Evolutionary conservation across 164 flowering plant species (phyloP).

Genomic region (Annona squamosa): DNA sequence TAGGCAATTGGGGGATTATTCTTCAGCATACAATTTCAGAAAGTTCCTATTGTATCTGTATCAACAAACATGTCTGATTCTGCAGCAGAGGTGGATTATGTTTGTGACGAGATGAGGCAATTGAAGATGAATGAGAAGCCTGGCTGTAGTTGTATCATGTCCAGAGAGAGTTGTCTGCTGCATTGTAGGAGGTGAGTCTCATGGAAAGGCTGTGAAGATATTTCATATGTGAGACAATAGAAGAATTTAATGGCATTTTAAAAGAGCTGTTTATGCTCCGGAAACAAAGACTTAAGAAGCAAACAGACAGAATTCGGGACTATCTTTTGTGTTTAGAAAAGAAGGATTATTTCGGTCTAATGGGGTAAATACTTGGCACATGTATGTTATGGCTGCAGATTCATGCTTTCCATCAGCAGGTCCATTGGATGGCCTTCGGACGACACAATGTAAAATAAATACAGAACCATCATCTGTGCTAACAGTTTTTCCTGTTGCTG

Average conservation of each 20-base stretch:
- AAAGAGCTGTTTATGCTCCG: slow-evolving; percentile 45
- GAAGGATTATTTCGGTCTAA: neutral
- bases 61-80: no score
- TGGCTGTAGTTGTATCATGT: slow-evolving; percentile 69
- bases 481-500: no score
- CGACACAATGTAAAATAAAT: neutral
- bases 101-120: slow-evolving; percentile 53
- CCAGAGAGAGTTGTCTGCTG: slow-evolving; percentile 44
- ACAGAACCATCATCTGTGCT: neutral
- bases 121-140: slow-evolving; percentile 65
- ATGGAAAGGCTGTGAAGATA: slow-evolving; percentile 33
- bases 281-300: slow-evolving; percentile 15
- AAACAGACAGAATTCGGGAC: neutral
- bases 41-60: no score
- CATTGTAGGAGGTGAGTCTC: slow-evolving; percentile 49
- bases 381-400: neutral
- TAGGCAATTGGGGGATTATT: no score
- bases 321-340: no score
- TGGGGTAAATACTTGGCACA: neutral
- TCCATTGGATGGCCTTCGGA: neutral
- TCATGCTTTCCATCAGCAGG: neutral
- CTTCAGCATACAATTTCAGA: no score
- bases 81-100: slow-evolving; percentile 20
- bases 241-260: slow-evolving; percentile 26
- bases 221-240: slow-evolving; percentile 31